Evolutionary conservation across 352 stramenopile species (phyloP), one percentile per base, ranked within the genome.

Genomic region (Globisporangium yorkense): DNA sequence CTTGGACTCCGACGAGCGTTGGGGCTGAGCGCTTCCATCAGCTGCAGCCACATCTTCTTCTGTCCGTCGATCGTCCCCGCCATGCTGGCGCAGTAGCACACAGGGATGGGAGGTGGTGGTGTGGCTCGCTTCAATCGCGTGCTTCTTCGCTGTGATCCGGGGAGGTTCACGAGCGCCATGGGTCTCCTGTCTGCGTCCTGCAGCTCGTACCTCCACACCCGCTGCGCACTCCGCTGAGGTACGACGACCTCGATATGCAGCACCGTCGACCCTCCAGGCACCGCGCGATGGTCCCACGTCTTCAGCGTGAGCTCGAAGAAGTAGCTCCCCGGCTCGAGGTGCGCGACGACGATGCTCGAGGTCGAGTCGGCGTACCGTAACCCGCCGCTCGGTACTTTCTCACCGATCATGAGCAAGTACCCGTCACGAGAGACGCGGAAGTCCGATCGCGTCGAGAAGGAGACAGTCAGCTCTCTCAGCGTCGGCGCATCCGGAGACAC

Each of bases 31-130:
- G 65, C 71, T 15, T 71, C 59, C 27, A 88, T 83, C 24, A 81
- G 53, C 47, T 86, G 77, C 49, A 84, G 27, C 71, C 71, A 88
- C 62, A 88, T 88, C 31, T 75, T 73, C 56, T 71, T 84, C 54
- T 88, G 77, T 2, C 77, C 75, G 43, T 88, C 74, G 58, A 83
- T 81, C 2, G 58, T 27, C 7, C 47, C 56, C 2, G 57, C 61
- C 9, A 65, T 68, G 15, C 60, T 66, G 4, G 58, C 54, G n/a
- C 81, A 50, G 47, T 74, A 80, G 33, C 73, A 88, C 0, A 88
- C 56, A 3, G 65, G 65, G 16, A 71, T 57, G 15, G 13, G 31
- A 31, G 31, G 2, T 39, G 15, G 43, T 27, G 43, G n/a, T 37
- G 33, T 10, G 4, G 33, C 12, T 21, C 31, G 45, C 46, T 13